Percentiles rank a stretch among this genome's conserved stretches.
phyloP scores from a whole-genome alignment of 441 rosid species.

The Flueggea neowawraea region DNA sequence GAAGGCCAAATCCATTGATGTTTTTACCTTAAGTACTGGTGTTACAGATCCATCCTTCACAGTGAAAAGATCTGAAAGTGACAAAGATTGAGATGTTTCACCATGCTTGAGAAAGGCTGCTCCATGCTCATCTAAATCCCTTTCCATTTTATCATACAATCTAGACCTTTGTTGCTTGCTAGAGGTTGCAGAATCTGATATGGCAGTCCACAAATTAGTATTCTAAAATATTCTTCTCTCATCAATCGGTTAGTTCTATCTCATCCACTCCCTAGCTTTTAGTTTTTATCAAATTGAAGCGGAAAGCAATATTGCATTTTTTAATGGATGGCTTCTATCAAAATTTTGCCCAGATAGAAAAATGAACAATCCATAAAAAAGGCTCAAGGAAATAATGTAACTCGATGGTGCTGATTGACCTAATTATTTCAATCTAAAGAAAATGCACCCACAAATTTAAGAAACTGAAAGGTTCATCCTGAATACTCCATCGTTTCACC shows the following conservation, averaged over 20 bases:
- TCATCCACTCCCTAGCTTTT: not conserved
- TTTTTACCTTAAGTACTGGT: conserved; percentile 67
- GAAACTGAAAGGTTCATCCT: no score
- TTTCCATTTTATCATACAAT: conserved; percentile 77
- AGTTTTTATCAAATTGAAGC: not conserved
- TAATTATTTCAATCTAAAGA: no score
- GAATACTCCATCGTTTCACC: no score
- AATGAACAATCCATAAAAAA: no score
- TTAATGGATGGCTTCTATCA: not conserved
- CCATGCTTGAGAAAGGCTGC: conserved; percentile 74
- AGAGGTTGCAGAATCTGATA: conserved; percentile 40
- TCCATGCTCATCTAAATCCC: conserved; percentile 76
- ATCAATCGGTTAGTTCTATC: not conserved
- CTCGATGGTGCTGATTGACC: no score
- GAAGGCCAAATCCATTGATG: conserved; percentile 7
- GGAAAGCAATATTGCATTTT: no score
- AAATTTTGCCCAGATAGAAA: not conserved
- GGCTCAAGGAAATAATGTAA: no score
- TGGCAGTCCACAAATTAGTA: conserved; percentile 13
- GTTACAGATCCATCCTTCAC: conserved; percentile 58
- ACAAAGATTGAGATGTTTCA: conserved; percentile 84
- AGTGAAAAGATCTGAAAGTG: conserved; percentile 74
- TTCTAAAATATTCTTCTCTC: not conserved
- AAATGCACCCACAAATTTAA: no score
- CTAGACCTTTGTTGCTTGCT: conserved; percentile 46